Conservation (phyloP, 177 flowering plant species). For the Vitis hybrid region DNA sequence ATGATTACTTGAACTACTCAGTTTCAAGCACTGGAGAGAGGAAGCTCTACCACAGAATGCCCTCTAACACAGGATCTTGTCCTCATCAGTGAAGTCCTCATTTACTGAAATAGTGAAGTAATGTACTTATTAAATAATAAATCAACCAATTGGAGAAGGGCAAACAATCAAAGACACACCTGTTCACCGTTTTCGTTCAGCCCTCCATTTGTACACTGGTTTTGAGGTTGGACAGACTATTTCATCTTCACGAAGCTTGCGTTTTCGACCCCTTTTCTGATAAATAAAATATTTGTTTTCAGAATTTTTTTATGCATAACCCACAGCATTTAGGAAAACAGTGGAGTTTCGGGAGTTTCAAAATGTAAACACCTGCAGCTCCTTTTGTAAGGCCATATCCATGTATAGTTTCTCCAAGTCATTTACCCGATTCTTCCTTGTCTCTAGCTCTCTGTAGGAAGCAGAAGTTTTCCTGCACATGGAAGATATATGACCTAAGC, state of each 20-base stretch:
- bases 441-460: slow-evolving; percentile 74
- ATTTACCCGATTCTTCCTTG: slow-evolving; percentile 52
- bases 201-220: slow-evolving; percentile 79
- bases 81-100: too few species aligned
- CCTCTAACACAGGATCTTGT: too few species aligned
- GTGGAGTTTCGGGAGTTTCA: background rate
- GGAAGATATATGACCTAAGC: background rate
- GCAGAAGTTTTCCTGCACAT: slow-evolving; percentile 53
- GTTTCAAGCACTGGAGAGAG: too few species aligned
- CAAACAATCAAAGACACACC: too few species aligned
- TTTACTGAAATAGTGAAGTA: too few species aligned
- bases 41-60: too few species aligned
- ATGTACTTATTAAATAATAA: too few species aligned
- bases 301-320: background rate
- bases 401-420: slow-evolving; percentile 59
- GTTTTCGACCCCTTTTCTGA: slow-evolving; percentile 82
- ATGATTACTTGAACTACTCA: too few species aligned
- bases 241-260: slow-evolving; percentile 83
- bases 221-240: slow-evolving; percentile 50
- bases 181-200: slow-evolving; percentile 52
- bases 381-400: slow-evolving; percentile 77
- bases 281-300: slow-evolving; percentile 7
- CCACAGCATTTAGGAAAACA: background rate
- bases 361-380: slow-evolving; percentile 54
- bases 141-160: too few species aligned